Evolutionary conservation across 495 filamentous ascomycete species (phyloP).

Genomic region (Aspergillus avenaceus): DNA sequence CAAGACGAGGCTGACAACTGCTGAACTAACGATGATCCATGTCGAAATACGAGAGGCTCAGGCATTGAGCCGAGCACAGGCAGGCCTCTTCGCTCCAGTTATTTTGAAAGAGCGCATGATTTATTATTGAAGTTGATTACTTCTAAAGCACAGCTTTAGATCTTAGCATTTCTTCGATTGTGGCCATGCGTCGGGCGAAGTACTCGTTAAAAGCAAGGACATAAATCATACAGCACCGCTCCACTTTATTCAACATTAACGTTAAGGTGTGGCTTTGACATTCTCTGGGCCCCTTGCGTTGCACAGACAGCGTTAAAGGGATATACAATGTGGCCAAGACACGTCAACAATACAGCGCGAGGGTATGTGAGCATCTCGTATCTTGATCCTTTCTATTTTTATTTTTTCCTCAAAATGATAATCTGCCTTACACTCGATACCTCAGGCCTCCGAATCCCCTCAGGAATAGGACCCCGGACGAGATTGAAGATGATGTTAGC

Average conservation of each 20-base stretch:
- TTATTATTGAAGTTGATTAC: no score
- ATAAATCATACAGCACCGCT: background rate
- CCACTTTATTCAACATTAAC: background rate
- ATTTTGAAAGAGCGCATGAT: no score
- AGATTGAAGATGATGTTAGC: conserved; percentile 11
- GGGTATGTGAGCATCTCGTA: background rate
- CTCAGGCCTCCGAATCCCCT: conserved; percentile 7
- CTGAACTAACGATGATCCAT: background rate
- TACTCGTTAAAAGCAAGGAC: background rate
- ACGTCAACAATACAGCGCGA: background rate
- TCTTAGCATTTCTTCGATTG: no score
- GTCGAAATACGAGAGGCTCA: background rate
- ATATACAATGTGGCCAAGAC: background rate
- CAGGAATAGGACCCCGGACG: conserved; percentile 1
- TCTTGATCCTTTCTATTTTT: background rate
- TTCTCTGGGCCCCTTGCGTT: background rate
- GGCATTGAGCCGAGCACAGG: background rate
- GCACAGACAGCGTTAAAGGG: background rate
- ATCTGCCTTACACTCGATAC: background rate
- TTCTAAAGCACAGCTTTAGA: no score
- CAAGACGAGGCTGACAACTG: background rate
- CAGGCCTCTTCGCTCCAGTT: no score
- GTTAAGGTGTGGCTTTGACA: background rate
- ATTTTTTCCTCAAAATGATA: background rate
- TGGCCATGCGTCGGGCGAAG: no score